Base-by-base conservation (phyloP, 257 asterid genomes). In the Plectranthus barbatus region DNA sequence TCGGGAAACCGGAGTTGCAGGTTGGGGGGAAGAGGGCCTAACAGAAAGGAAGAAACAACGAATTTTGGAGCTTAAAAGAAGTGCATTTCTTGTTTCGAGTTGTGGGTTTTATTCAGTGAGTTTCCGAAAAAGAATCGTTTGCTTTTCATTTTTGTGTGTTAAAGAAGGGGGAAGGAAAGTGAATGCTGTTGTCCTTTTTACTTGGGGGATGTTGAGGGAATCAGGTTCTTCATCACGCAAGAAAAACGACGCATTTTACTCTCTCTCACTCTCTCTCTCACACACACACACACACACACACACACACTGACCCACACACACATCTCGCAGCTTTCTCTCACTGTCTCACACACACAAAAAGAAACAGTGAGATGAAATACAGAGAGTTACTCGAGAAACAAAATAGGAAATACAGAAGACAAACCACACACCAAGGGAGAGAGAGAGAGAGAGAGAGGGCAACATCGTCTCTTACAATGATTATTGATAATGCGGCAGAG, bases 151-250 rank as follows among this genome's bases (percentile, higher is more conserved):
- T 68, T 11, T 14, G 13, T 11, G 68, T 0, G 48, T 45, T 13
- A 34, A 51, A 20, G 36, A 23, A 50, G 55, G 56, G 49, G 51
- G 49, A 63, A 75, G 70, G 77, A 76, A 76, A 61, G 77, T 62
- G 76, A 68, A 48, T 41, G 66, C 9, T 51, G 77, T 75, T 52
- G 77, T 73, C 84, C 80, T 74, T 76, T 72, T 69, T 66, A 72
- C 61, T 48, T 48, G 74, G 79, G 70, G 72, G 76, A 46, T 73
- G 83, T 65, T 72, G 77, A 80, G 84, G 68, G 89, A 82, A 85
- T 79, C 86, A 54, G 84, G 78, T 83, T 85, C 94, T 68, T 73
- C 77, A 68, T 72, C 76, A 78, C 75, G 73, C 74, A 73, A 77
- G 59, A 42, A 68, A 75, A 79, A 56, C 70, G 76, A 51, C 70